Evolutionary conservation across 441 rosid genomes (phyloP).

Genomic region (Mallotus japonicus): DNA sequence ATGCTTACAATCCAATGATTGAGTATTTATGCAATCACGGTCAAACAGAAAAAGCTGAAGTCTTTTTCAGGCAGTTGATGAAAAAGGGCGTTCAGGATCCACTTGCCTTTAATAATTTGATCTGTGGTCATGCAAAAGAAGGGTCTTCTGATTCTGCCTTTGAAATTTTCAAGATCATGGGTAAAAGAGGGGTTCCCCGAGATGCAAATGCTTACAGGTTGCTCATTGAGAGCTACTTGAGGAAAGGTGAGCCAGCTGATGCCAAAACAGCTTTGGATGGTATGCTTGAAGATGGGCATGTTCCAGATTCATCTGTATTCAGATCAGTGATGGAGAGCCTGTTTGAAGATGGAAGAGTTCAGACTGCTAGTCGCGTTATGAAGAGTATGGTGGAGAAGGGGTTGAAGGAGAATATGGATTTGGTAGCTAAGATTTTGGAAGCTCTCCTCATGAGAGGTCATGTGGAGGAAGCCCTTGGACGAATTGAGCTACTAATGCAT

Average conservation of each 20-base stretch:
- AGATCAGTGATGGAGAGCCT: conserved; percentile 78
- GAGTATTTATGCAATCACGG: conserved; percentile 70
- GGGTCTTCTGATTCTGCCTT: conserved; percentile 76
- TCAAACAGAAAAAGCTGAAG: conserved; percentile 75
- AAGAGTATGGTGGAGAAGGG: conserved; percentile 85
- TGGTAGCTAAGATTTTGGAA: conserved; percentile 73
- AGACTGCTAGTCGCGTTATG: conserved; percentile 93
- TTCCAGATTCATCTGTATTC: conserved; percentile 65
- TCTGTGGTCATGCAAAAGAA: conserved; percentile 82
- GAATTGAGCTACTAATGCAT: conserved; percentile 72
- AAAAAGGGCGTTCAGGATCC: conserved; percentile 79
- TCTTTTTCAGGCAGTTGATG: conserved; percentile 85
- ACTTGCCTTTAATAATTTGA: conserved; percentile 68
- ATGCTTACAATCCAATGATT: conserved; percentile 67
- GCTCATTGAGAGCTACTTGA: conserved; percentile 80
- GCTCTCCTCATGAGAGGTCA: conserved; percentile 88
- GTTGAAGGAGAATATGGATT: conserved; percentile 68
- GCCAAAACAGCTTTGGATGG: conserved; percentile 82
- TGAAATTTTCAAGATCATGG: conserved; percentile 85
- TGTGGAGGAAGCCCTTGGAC: conserved; percentile 88
- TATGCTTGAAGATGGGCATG: conserved; percentile 80
- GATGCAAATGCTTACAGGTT: conserved; percentile 60
- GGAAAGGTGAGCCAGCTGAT: conserved; percentile 94
- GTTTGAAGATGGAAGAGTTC: conserved; percentile 85
- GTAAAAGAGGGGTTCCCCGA: conserved; percentile 71